These are phyloP conservation scores for Sugiyamaella pinicola DNA, from an alignment of 1,139 yeast species.

Conservation along the genomic window DNA sequence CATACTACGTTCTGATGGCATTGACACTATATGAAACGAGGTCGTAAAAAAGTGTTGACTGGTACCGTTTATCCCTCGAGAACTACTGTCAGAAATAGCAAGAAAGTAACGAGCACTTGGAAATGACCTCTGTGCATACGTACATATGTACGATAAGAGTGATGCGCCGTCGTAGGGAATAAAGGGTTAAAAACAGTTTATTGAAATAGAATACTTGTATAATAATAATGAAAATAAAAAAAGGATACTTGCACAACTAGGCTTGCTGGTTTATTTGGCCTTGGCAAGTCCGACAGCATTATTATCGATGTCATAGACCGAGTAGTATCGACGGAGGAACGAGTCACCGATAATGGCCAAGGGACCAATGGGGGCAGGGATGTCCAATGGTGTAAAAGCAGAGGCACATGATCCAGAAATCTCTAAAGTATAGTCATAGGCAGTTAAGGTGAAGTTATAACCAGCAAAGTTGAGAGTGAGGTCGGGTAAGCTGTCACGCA, in stretches of 20 bases:
- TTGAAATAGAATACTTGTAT: not conserved
- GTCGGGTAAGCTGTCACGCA: slow-evolving; percentile 83
- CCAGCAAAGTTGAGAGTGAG: slow-evolving; percentile 88
- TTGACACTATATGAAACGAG: too few species aligned
- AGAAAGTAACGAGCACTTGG: too few species aligned
- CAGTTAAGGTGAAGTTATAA: slow-evolving; percentile 81
- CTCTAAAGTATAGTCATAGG: slow-evolving; percentile 91
- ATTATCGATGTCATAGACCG: slow-evolving; percentile 85
- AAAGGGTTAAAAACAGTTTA: too few species aligned
- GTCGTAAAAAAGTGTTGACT: too few species aligned
- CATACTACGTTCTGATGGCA: too few species aligned
- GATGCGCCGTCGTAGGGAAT: too few species aligned
- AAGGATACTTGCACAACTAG: too few species aligned
- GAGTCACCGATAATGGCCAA: slow-evolving; percentile 96
- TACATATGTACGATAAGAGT: not conserved
- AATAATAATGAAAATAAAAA: not conserved
- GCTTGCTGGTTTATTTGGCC: slow-evolving; percentile 58
- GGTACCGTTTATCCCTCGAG: too few species aligned
- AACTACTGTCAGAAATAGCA: too few species aligned
- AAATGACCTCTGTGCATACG: not conserved
- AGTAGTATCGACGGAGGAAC: slow-evolving; percentile 91
- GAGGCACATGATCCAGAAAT: slow-evolving; percentile 93
- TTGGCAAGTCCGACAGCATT: slow-evolving; percentile 92
- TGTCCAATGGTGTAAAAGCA: slow-evolving; percentile 94
- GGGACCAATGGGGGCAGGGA: slow-evolving; percentile 96